phyloP scores from a whole-genome alignment of 306 rosid species.

The Neltuma alba region DNA sequence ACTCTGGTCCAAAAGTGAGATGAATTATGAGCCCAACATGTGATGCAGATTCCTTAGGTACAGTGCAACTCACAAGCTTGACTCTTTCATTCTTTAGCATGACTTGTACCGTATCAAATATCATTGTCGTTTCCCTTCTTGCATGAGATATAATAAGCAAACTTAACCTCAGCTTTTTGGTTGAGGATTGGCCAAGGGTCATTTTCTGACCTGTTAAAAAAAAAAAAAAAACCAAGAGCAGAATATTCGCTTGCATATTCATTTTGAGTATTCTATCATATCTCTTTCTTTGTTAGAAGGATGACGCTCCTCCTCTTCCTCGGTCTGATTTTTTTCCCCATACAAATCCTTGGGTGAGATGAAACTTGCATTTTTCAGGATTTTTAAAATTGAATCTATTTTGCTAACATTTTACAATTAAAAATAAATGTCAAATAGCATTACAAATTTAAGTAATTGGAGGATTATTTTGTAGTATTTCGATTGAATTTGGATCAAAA shows the following conservation, averaged over 20 bases:
- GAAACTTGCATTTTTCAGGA: neutral
- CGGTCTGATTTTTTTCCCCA: neutral
- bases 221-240: fast-evolving
- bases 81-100: neutral
- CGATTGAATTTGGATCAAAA: too few species aligned
- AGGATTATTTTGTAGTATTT: neutral
- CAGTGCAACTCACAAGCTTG: neutral
- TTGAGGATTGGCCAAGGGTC: neutral
- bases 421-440: neutral
- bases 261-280: neutral
- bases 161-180: neutral
- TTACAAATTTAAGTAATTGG: neutral
- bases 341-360: neutral
- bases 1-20: neutral
- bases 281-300: neutral
- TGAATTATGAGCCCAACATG: neutral
- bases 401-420: neutral
- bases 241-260: neutral
- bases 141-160: neutral
- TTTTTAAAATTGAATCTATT: neutral
- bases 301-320: neutral
- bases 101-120: neutral
- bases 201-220: neutral
- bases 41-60: neutral
- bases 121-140: neutral